Conservation (phyloP, 1,284 basidiomycete species). For the Retiboletus fuscus region DNA sequence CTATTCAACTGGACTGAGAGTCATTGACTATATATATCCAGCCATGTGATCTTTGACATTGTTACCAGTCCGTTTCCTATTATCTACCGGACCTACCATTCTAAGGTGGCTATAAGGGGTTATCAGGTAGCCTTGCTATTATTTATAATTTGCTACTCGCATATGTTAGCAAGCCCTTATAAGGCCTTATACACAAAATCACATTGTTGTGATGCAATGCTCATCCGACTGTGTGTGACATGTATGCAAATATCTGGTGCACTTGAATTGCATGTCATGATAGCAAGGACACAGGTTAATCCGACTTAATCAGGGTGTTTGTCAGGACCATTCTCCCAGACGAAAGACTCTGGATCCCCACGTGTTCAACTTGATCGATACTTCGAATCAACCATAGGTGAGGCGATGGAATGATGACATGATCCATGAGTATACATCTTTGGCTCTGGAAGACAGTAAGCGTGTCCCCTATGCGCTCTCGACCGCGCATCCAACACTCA, state of each 20-base stretch:
- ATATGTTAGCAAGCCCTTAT: too few species aligned
- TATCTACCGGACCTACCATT: too few species aligned
- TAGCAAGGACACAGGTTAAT: accelerated
- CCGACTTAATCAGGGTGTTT: slow-evolving; percentile 19
- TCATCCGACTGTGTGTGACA: slow-evolving; percentile 28
- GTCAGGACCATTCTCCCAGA: too few species aligned
- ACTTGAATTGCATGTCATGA: slow-evolving; percentile 17
- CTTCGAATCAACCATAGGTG: slow-evolving; percentile 51
- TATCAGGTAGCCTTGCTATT: too few species aligned
- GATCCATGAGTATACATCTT: slow-evolving; percentile 64
- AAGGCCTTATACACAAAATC: too few species aligned
- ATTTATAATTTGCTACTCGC: too few species aligned
- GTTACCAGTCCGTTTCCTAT: too few species aligned
- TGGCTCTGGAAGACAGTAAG: slow-evolving; percentile 68
- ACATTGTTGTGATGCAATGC: too few species aligned
- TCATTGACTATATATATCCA: too few species aligned
- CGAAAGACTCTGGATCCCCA: slow-evolving; percentile 59
- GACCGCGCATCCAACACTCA: neutral
- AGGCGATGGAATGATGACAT: slow-evolving; percentile 47
- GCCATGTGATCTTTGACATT: too few species aligned
- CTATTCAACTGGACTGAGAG: too few species aligned
- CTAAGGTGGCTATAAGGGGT: too few species aligned
- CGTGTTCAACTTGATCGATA: slow-evolving; percentile 64
- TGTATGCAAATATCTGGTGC: slow-evolving; percentile 63
- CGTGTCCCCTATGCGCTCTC: neutral